These are phyloP conservation scores for Lodderomyces metapsilosis DNA, from an alignment of 1,139 yeast genomes.

Conservation along the genomic window DNA sequence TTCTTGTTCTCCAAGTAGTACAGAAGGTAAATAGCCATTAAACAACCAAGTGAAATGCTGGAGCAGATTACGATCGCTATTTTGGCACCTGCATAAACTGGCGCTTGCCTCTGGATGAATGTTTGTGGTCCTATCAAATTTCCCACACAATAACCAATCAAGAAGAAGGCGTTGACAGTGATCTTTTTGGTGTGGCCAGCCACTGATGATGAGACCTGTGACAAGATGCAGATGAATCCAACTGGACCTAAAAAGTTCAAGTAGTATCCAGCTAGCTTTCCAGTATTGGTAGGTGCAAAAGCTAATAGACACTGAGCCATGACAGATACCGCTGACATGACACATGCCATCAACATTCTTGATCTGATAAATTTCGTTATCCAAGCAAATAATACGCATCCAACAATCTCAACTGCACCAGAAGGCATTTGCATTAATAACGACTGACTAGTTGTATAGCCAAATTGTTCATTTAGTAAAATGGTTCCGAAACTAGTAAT, in stretches of 20 bases:
- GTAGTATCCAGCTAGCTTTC: constrained; percentile 43
- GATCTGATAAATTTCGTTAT: constrained; percentile 26
- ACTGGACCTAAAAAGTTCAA: constrained; percentile 30
- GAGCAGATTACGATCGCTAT: constrained; percentile 34
- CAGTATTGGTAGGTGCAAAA: constrained; percentile 35
- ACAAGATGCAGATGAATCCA: constrained; percentile 47
- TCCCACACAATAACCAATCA: constrained; percentile 66
- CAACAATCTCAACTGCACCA: constrained; percentile 42
- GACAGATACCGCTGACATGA: constrained; percentile 35
- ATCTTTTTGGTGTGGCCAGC: constrained; percentile 73
- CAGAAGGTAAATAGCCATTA: constrained; percentile 27
- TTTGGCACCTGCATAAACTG: constrained; percentile 49
- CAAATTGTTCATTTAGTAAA: constrained; percentile 43
- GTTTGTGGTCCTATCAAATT: constrained; percentile 73
- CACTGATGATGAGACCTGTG: constrained; percentile 54
- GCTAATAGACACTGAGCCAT: constrained; percentile 48
- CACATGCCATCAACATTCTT: constrained; percentile 44
- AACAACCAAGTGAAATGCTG: constrained; percentile 21
- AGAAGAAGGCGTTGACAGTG: constrained; percentile 56
- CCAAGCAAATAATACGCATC: no score
- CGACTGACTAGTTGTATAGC: constrained; percentile 29
- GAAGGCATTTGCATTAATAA: constrained; percentile 34
- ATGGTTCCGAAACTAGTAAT: constrained; percentile 44
- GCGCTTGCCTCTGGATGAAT: constrained; percentile 53
- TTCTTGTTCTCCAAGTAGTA: constrained; percentile 27